Evolutionary conservation across 2,329 filamentous ascomycete genomes (phyloP), one percentile per base, ranked within the genome.

Genomic region (Neofusicoccum cordaticola): DNA sequence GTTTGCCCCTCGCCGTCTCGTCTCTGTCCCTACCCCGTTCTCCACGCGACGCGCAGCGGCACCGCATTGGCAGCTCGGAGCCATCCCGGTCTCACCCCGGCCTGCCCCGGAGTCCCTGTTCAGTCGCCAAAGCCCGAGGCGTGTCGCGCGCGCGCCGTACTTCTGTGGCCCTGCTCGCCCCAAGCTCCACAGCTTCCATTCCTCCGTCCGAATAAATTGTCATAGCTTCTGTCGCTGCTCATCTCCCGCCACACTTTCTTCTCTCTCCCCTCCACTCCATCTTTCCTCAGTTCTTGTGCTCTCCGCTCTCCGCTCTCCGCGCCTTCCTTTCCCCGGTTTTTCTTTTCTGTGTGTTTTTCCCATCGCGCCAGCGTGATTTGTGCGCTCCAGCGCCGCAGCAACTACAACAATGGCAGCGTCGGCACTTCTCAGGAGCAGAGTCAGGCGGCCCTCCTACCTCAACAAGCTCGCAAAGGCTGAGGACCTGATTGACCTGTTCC

Each of bases 401-500:
- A 17, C 58, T 58, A 34, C 66, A 52, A 72, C 65, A 48, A 82
- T 84, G 81, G 79, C 81, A 66, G 89, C 88, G 68, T 92, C 90
- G 56, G 89, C 89, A 60, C 85, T 91, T 66, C 83, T 96, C 73
- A 91, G 88, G 81, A 86, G 88, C 72, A 89, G 92, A 71, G 84
- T 95, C 67, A 83, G 88, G 70, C 86, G 91, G 69, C 89, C 92
- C 22, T 90, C 89, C 47, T 88, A 94, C 78, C 84, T 96, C 64
- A 88, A 88, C 72, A 96, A 94, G 84, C 82, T 96, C 66, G 88
- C 89, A 71, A 88, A 88, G 71, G 87, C 92, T 42, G 87, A 95
- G 77, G 92, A 96, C 75, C 79, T 96, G 68, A 84, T 96, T 66
- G 84, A 90, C 68, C 84, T 91, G 70, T 96, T 96, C 72, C 92